Percentiles rank a stretch among this genome's conserved stretches.
Conservation (phyloP, 176 grass and related monocot genomes). For the Aegilops umbellulata region DNA sequence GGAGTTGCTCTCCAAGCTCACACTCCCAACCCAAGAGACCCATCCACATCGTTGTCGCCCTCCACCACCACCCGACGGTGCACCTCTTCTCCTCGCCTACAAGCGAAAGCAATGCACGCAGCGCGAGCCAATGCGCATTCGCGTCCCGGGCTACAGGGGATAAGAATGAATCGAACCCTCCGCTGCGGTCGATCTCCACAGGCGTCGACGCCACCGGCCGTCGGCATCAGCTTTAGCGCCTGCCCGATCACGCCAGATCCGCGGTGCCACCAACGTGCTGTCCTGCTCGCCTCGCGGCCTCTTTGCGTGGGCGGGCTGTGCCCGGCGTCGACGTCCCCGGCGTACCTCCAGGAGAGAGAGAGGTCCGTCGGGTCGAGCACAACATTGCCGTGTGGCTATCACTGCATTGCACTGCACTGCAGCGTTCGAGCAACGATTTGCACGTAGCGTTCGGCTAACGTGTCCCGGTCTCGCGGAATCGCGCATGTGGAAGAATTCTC, state of each 20-base stretch:
- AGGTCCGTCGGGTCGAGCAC: background rate
- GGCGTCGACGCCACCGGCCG: conserved; percentile 7
- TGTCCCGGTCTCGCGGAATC: background rate
- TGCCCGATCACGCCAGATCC: background rate
- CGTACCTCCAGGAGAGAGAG: background rate
- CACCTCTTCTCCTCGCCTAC: background rate
- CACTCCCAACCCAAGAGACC: background rate
- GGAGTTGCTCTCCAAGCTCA: too few species aligned
- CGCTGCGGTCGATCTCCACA: background rate
- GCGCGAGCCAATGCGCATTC: background rate
- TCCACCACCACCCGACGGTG: background rate
- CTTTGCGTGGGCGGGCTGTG: background rate
- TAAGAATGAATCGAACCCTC: conserved; percentile 25
- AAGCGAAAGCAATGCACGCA: background rate
- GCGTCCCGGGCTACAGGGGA: conserved; percentile 29
- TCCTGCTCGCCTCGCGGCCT: background rate
- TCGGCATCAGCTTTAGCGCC: background rate
- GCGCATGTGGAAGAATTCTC: background rate
- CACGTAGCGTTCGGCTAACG: background rate
- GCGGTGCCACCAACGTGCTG: background rate
- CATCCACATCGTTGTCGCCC: background rate
- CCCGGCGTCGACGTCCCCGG: background rate
- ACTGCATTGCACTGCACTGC: too few species aligned
- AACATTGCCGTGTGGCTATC: background rate
- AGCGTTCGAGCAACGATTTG: background rate